These are phyloP conservation scores for Aureobasidium mangrovei DNA, from an alignment of 2,329 filamentous ascomycete genomes.

Conservation along the genomic window DNA sequence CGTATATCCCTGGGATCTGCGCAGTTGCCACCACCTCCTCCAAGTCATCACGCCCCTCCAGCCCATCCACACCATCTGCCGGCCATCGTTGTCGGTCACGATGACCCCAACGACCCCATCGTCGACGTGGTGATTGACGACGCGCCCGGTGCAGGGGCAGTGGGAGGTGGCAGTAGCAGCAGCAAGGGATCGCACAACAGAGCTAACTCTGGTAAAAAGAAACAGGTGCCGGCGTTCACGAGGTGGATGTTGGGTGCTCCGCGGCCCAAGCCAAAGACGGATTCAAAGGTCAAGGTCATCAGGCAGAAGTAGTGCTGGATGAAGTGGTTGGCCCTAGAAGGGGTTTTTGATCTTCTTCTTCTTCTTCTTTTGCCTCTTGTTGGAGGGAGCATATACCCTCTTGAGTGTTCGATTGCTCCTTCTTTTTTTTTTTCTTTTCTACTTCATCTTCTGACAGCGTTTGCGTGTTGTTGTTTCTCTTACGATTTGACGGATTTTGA, in stretches of 20 bases:
- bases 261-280: not conserved
- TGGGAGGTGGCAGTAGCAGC: not conserved
- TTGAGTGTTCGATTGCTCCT: too few relatives aligned
- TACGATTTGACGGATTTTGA: too few relatives aligned
- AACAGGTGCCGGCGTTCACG: not conserved
- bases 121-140: not conserved
- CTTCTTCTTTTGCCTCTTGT: too few relatives aligned
- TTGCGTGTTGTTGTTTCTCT: too few relatives aligned
- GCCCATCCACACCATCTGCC: not conserved
- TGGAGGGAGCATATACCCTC: too few relatives aligned
- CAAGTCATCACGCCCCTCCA: not conserved
- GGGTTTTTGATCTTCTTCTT: too few relatives aligned
- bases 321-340: too few relatives aligned
- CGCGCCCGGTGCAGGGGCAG: not conserved
- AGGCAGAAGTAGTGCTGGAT: too few relatives aligned
- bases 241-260: slow-evolving; percentile 7
- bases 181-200: not conserved
- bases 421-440: too few relatives aligned
- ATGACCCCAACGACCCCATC: not conserved
- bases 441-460: too few relatives aligned
- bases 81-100: not conserved
- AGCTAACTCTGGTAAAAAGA: slow-evolving; percentile 1
- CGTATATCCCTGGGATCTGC: slow-evolving; percentile 1
- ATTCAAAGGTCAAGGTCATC: too few relatives aligned
- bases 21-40: not conserved